These are phyloP conservation scores for Alternaria gaisen DNA, from an alignment of 2,329 filamentous ascomycete genomes.

Conservation along the genomic window DNA sequence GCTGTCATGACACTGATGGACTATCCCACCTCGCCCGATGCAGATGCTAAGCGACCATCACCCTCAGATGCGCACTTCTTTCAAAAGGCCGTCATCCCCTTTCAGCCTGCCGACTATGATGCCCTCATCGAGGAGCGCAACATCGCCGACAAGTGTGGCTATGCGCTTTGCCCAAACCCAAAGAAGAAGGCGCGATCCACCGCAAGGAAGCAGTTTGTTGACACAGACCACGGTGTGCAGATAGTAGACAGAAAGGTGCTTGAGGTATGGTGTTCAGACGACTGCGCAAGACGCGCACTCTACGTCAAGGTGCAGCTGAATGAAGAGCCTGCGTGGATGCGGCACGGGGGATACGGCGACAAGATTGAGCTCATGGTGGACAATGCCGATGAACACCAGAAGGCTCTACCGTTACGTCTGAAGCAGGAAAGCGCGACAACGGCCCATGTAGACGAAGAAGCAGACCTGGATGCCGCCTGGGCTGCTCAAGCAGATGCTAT, in stretches of 20 bases:
- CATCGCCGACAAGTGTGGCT: slow-evolving; percentile 82
- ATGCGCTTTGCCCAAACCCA: slow-evolving; percentile 76
- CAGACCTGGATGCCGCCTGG: slow-evolving; percentile 43
- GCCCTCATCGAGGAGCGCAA: slow-evolving; percentile 89
- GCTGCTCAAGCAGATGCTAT: slow-evolving; percentile 46
- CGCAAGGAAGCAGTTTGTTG: slow-evolving; percentile 69
- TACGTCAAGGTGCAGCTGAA: slow-evolving; percentile 90
- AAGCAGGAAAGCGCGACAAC: slow-evolving; percentile 29
- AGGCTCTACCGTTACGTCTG: slow-evolving; percentile 39
- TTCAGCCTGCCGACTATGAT: slow-evolving; percentile 90
- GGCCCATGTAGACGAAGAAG: slow-evolving; percentile 39
- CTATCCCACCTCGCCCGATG: slow-evolving; percentile 62
- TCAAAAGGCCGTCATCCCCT: slow-evolving; percentile 71
- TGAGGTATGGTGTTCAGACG: slow-evolving; percentile 86
- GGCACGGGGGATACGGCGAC: slow-evolving; percentile 61
- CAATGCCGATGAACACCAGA: slow-evolving; percentile 39
- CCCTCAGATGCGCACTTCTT: slow-evolving; percentile 71
- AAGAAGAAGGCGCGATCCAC: slow-evolving; percentile 63
- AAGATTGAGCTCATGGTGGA: slow-evolving; percentile 54
- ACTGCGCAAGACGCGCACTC: slow-evolving; percentile 80
- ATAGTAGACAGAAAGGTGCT: slow-evolving; percentile 77
- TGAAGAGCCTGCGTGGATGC: slow-evolving; percentile 85
- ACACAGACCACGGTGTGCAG: slow-evolving; percentile 64
- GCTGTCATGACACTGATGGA: slow-evolving; percentile 76
- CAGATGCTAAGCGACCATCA: slow-evolving; percentile 62